A percentile compares a stretch with the other conserved stretches of the same genome.
Conservation (phyloP, 2,329 filamentous ascomycete genomes). For the Xylariaceae sp. region DNA sequence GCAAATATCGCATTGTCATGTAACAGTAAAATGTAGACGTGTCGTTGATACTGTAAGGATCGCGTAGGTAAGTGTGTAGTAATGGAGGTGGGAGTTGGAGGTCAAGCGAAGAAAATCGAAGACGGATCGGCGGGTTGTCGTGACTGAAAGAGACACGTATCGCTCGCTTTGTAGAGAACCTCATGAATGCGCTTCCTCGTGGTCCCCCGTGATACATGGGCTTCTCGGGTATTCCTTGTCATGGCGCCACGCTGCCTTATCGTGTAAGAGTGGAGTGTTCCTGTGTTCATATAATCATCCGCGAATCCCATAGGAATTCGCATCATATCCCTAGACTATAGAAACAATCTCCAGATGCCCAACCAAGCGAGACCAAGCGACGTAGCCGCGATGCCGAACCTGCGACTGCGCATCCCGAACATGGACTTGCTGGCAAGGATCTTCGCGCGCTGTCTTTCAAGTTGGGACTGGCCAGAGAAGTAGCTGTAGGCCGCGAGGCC, state of each 20-base stretch:
- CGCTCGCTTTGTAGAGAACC: too few relatives aligned
- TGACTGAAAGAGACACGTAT: too few relatives aligned
- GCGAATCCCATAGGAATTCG: neutral
- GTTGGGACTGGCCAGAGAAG: slow-evolving; percentile 71
- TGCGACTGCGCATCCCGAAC: slow-evolving; percentile 73
- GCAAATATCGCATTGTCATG: too few relatives aligned
- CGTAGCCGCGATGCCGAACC: slow-evolving; percentile 67
- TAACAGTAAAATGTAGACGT: too few relatives aligned
- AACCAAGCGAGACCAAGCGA: slow-evolving; percentile 70
- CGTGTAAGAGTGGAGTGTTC: slow-evolving; percentile 13
- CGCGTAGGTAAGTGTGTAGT: too few relatives aligned
- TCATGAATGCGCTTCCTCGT: too few relatives aligned
- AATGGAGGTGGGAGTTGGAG: too few relatives aligned
- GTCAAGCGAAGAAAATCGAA: too few relatives aligned
- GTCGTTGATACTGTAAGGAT: too few relatives aligned
- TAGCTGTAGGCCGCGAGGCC: slow-evolving; percentile 79
- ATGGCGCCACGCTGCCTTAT: neutral
- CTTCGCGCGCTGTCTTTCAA: slow-evolving; percentile 64
- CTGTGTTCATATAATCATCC: neutral
- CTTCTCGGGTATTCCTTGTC: neutral
- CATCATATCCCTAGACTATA: slow-evolving; percentile 42
- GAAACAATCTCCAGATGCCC: slow-evolving; percentile 69
- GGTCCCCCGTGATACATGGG: too few relatives aligned
- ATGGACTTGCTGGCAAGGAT: slow-evolving; percentile 71
- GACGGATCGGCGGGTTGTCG: too few relatives aligned